Conservation (phyloP, 441 rosid species). For the Populus hybrid region DNA sequence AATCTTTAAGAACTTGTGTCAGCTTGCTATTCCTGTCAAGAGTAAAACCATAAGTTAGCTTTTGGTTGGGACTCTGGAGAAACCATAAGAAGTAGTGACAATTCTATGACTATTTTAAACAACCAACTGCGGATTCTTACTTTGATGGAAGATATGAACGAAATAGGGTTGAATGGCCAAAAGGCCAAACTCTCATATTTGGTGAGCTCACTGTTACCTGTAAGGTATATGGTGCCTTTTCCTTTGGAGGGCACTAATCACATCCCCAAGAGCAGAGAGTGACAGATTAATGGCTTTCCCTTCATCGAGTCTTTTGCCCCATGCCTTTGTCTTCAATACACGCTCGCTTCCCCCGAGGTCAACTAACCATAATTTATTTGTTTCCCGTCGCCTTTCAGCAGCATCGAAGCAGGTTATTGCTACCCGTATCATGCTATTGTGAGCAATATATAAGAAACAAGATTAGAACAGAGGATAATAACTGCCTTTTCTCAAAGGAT, state of each 20-base stretch:
- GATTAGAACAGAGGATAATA: conserved; percentile 5
- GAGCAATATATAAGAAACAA: conserved; percentile 10
- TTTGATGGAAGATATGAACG: background rate
- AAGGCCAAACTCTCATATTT: background rate
- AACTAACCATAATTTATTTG: conserved; percentile 70
- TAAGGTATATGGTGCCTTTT: conserved; percentile 68
- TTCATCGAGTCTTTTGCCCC: conserved; percentile 84
- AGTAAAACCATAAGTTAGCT: conserved; percentile 11
- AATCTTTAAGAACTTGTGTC: conserved; percentile 83
- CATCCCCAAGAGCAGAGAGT: conserved; percentile 82
- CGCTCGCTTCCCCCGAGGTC: conserved; percentile 93
- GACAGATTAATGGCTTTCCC: conserved; percentile 91
- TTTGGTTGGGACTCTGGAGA: conserved; percentile 2
- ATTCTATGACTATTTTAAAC: background rate
- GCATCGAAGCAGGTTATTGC: conserved; percentile 52
- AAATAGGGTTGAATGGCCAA: background rate
- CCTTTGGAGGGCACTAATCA: conserved; percentile 68
- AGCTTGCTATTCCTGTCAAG: conserved; percentile 81
- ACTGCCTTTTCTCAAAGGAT: background rate
- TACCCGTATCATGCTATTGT: conserved; percentile 66
- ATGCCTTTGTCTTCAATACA: conserved; percentile 75
- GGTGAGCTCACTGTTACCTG: conserved; percentile 36
- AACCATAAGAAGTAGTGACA: background rate
- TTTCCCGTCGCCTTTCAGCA: conserved; percentile 59
- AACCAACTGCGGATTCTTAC: background rate